Evolutionary conservation across 176 grass and related monocot genomes (phyloP).

Genomic region (Thinopyrum elongatum): DNA sequence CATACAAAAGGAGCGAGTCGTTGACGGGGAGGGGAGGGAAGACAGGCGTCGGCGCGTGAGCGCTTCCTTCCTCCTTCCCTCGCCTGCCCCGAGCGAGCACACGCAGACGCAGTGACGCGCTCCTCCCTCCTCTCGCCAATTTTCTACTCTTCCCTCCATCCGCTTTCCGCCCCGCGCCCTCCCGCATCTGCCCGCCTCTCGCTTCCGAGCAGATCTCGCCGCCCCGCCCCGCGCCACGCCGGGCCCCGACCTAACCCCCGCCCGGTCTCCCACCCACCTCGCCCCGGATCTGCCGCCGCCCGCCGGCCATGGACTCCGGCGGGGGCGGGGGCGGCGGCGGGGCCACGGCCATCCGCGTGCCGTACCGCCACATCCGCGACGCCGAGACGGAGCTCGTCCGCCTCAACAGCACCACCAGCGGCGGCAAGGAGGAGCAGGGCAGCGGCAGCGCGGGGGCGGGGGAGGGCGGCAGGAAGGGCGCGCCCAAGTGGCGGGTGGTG

Average conservation of each 20-base stretch:
- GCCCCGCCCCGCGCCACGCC: not conserved
- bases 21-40: too few species aligned
- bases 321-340: conserved; percentile 39
- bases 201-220: conserved; percentile 17
- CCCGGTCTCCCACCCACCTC: not conserved
- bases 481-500: conserved; percentile 49
- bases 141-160: not conserved
- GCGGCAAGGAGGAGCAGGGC: not conserved
- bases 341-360: conserved; percentile 53
- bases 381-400: conserved; percentile 78
- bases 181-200: too few species aligned
- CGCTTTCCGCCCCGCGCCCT: not conserved
- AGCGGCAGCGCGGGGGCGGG: too few species aligned
- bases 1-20: not conserved
- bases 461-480: not conserved
- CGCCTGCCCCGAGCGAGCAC: not conserved
- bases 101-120: not conserved
- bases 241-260: not conserved
- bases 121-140: not conserved
- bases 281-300: conserved; percentile 33
- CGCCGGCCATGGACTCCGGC: conserved; percentile 46
- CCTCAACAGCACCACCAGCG: conserved; percentile 16
- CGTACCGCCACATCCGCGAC: conserved; percentile 69
- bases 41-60: not conserved
- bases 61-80: not conserved